These are phyloP conservation scores for Cadophora malorum DNA, from an alignment of 2,329 filamentous ascomycete species.

Conservation along the genomic window DNA sequence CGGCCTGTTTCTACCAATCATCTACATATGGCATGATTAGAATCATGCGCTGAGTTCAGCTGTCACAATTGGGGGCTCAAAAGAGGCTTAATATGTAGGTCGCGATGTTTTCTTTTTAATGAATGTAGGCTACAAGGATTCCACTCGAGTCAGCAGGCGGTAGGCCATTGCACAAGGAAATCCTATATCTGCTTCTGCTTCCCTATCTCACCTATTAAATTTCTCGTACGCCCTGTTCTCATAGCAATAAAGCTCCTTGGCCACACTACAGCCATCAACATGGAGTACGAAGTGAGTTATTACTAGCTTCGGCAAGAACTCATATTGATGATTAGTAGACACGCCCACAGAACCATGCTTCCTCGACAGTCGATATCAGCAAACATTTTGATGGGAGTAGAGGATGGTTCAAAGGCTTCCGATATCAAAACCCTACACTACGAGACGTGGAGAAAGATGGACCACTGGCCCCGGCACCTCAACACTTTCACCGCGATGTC, in stretches of 20 bases:
- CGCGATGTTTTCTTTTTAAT: background rate
- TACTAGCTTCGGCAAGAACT: background rate
- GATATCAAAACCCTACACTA: conserved; percentile 16
- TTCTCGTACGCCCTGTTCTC: background rate
- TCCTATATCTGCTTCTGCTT: background rate
- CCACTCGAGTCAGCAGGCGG: background rate
- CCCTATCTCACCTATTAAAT: background rate
- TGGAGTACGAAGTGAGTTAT: conserved; percentile 2
- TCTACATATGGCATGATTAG: background rate
- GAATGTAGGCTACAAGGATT: background rate
- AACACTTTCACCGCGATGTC: conserved; percentile 19
- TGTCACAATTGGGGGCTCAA: conserved; percentile 1
- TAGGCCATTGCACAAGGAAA: background rate
- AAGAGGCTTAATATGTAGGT: background rate
- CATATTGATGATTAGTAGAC: background rate
- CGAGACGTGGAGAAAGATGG: conserved; percentile 14
- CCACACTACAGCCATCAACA: background rate
- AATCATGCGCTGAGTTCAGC: background rate
- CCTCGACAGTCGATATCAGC: conserved; percentile 3
- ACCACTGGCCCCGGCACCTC: conserved; percentile 3
- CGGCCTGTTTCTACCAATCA: background rate
- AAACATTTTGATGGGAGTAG: conserved; percentile 10
- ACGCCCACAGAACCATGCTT: background rate
- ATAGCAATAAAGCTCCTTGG: background rate
- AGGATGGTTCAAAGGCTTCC: conserved; percentile 15